A percentile compares a stretch with the other conserved stretches of the same genome.
Evolutionary conservation across 257 asterid species (phyloP).

Genomic region (Nicotiana tomentosiformis): DNA sequence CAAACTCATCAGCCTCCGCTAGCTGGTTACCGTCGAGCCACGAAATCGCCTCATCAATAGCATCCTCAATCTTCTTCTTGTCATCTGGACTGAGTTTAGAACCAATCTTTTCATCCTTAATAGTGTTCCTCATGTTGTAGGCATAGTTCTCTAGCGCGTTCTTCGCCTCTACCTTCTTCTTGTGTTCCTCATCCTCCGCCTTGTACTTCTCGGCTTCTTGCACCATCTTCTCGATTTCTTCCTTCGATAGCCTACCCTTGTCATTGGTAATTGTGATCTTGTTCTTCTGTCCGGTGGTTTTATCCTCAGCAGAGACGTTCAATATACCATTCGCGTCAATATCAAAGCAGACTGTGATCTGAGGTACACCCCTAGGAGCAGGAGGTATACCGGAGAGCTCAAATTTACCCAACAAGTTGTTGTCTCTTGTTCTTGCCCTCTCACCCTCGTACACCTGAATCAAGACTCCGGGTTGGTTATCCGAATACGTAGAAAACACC

Average conservation of each 20-base stretch:
- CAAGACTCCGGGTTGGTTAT: slow-evolving; percentile 35
- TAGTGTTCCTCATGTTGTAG: slow-evolving; percentile 38
- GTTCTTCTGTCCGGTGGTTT: slow-evolving; percentile 34
- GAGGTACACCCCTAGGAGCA: slow-evolving; percentile 31
- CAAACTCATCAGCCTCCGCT: slow-evolving; percentile 30
- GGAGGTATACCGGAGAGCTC: slow-evolving; percentile 32
- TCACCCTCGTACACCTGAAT: slow-evolving; percentile 37
- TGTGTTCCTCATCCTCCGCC: slow-evolving; percentile 30
- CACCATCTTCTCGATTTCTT: slow-evolving; percentile 34
- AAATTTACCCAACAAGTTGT: slow-evolving; percentile 28
- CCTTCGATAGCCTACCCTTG: slow-evolving; percentile 31
- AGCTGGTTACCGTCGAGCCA: slow-evolving; percentile 32
- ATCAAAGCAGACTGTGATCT: slow-evolving; percentile 29
- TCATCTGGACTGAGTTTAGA: slow-evolving; percentile 25
- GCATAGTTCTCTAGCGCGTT: slow-evolving; percentile 26
- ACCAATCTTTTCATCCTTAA: slow-evolving; percentile 33
- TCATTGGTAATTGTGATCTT: slow-evolving; percentile 34
- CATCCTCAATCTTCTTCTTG: slow-evolving; percentile 28
- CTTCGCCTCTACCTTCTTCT: slow-evolving; percentile 33
- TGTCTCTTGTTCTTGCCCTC: slow-evolving; percentile 28
- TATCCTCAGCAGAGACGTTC: slow-evolving; percentile 36
- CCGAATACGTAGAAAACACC: slow-evolving; percentile 26
- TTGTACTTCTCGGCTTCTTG: slow-evolving; percentile 32
- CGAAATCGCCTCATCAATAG: slow-evolving; percentile 22
- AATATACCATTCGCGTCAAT: slow-evolving; percentile 33